phyloP scores from a whole-genome alignment of 352 stramenopile species.

The Hyaloperonospora arabidopsidis region DNA sequence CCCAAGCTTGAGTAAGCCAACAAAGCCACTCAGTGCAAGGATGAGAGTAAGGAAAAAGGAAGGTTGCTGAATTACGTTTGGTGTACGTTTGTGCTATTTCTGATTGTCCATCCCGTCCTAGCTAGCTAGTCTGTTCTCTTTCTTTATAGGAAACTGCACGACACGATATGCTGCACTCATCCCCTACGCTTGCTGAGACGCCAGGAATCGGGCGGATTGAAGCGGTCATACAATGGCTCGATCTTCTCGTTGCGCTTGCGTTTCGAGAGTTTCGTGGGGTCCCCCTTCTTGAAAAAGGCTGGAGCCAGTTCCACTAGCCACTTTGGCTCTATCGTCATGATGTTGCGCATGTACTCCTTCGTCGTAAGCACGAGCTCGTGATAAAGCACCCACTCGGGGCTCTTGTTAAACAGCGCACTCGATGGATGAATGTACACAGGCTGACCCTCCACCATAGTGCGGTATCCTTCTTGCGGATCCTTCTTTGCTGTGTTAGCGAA shows the following conservation, averaged over 20 bases:
- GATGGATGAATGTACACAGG: constrained; percentile 98
- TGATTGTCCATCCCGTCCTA: neutral
- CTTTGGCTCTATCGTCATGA: constrained; percentile 99
- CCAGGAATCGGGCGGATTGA: constrained; percentile 96
- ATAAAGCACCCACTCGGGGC: constrained; percentile 97
- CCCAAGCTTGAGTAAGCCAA: constrained; percentile 42
- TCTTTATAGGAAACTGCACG: constrained; percentile 2
- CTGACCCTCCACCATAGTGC: constrained; percentile 97
- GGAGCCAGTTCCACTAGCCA: constrained; percentile 97
- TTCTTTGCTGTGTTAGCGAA: constrained; percentile 99
- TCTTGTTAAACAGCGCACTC: constrained; percentile 98
- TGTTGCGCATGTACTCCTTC: constrained; percentile 99
- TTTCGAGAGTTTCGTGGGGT: constrained; percentile 97
- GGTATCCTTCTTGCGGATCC: constrained; percentile 97
- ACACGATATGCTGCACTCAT: constrained; percentile 31
- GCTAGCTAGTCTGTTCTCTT: neutral
- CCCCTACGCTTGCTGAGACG: constrained; percentile 93
- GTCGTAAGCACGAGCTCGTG: constrained; percentile 94
- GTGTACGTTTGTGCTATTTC: constrained; percentile 4
- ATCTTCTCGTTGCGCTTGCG: constrained; percentile 99
- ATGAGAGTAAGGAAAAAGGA: constrained; percentile 3
- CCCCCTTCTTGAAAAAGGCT: constrained; percentile 94
- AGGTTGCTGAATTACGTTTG: constrained; percentile 5
- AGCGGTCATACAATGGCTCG: constrained; percentile 97
- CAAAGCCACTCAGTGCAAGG: neutral